Percentiles rank a stretch among this genome's conserved stretches.
Conservation (phyloP, 2,329 filamentous ascomycete genomes). For the Apiospora marii region DNA sequence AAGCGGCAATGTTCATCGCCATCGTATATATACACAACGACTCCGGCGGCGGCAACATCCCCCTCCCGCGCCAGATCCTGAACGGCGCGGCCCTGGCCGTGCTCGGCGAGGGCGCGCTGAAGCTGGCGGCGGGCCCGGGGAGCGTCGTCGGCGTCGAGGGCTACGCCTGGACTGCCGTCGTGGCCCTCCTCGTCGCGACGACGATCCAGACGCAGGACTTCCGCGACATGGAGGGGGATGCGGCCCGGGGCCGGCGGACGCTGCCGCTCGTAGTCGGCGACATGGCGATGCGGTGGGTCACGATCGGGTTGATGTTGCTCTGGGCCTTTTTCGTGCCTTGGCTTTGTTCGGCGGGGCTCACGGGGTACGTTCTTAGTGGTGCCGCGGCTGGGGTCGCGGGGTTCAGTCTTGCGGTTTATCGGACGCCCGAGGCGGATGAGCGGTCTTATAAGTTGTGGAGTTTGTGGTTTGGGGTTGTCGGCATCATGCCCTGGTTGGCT, state of each 20-base stretch:
- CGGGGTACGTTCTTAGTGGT: not conserved
- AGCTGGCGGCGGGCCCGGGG: not conserved
- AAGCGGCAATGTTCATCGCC: not conserved
- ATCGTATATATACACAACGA: not conserved
- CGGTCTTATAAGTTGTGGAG: not conserved
- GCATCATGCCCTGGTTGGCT: not conserved
- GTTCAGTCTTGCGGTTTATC: not conserved
- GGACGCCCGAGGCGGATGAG: not conserved
- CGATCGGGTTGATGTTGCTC: not conserved
- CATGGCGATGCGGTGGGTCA: not conserved
- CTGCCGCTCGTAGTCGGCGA: not conserved
- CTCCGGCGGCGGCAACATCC: not conserved
- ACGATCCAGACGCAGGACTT: constrained; percentile 4
- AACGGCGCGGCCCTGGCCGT: not conserved
- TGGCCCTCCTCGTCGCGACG: not conserved
- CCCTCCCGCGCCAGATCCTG: not conserved
- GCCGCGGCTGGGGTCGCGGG: not conserved
- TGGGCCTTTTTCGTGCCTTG: not conserved
- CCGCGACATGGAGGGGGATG: not conserved
- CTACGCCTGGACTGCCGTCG: not conserved
- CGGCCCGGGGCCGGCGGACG: not conserved
- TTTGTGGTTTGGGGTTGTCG: not conserved
- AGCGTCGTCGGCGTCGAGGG: not conserved
- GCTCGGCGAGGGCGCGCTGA: not conserved
- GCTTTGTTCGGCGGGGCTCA: not conserved